Percentiles rank a stretch among this genome's conserved stretches.
These are phyloP conservation scores for Pseudocercospora cruenta DNA, from an alignment of 2,329 filamentous ascomycete genomes.

Conservation along the genomic window DNA sequence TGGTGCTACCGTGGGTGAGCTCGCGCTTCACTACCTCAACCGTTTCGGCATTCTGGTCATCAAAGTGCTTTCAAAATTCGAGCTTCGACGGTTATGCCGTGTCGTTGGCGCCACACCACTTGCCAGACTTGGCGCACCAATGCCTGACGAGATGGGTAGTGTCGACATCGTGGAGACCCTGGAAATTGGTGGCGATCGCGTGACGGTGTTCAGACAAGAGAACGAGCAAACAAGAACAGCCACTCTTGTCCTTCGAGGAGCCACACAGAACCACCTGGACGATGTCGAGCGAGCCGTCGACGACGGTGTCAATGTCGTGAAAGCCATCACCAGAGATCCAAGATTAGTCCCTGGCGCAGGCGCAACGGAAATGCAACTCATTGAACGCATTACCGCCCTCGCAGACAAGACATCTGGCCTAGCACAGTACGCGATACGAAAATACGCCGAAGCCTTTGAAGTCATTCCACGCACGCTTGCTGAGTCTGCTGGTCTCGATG, in stretches of 20 bases:
- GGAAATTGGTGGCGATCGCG: constrained; percentile 96
- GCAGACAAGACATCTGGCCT: constrained; percentile 92
- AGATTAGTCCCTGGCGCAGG: constrained; percentile 91
- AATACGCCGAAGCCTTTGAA: constrained; percentile 96
- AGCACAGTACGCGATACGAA: constrained; percentile 94
- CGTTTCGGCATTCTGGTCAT: constrained; percentile 94
- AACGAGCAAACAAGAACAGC: constrained; percentile 89
- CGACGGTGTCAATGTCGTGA: constrained; percentile 97
- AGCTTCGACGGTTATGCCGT: constrained; percentile 89
- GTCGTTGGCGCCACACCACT: constrained; percentile 97
- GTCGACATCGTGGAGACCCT: constrained; percentile 95
- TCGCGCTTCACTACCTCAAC: constrained; percentile 97
- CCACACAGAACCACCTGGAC: constrained; percentile 97
- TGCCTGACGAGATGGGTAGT: constrained; percentile 99
- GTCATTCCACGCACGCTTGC: constrained; percentile 92
- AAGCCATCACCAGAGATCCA: constrained; percentile 93
- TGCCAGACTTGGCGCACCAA: constrained; percentile 90
- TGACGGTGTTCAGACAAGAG: constrained; percentile 98
- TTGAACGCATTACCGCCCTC: constrained; percentile 86
- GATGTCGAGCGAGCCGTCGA: constrained; percentile 96
- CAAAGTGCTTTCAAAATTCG: constrained; percentile 97
- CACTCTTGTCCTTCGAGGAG: constrained; percentile 89
- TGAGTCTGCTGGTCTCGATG: constrained; percentile 92
- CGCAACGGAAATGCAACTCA: constrained; percentile 89
- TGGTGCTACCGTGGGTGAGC: constrained; percentile 89